Base-by-base conservation (phyloP, 495 filamentous ascomycete species). In the Podospora bellae-mahoneyi region DNA sequence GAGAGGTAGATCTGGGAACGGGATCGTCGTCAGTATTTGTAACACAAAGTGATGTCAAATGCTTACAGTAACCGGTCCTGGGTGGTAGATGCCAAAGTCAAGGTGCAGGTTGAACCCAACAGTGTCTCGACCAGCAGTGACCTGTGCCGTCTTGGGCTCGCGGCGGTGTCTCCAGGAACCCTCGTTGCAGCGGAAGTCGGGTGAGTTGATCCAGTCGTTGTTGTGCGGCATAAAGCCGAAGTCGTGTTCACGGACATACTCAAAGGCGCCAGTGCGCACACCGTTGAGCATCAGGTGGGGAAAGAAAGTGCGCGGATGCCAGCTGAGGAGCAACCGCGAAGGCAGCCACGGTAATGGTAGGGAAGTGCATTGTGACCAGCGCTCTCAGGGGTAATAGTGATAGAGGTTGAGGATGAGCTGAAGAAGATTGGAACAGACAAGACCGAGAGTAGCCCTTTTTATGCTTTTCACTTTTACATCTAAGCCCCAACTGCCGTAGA, bases 191-290 rank as follows among this genome's bases (percentile, higher is more conserved):
- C 69, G 69, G 60, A 71, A 69, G 3, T 82, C 79, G 4, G 75
- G 76, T 56, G 77, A 75, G 64, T 75, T 73, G 65, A 80, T 78
- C 62, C 77, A 78, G 60, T 79, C 77, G 63, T 78, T 79, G 67
- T 75, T 72, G 60, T 68, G 66, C 28, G 77, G 62, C 73, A 75
- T 80, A 66, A 84, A 78, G n/a, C 82, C 80, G 54, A 80, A 76
- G 61, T 76, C 81, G 59, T 77, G 68, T 64, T 72, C 69, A n/a
- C 69, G 69, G 53, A 71, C 66, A 56, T 68, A 71, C 60, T 71
- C 69, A 34, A 55, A 65, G 30, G 65, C 71, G 10, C 78, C 79
- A 1, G 82, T 78, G 56, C 73, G 72, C 19, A 82, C 80, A 16
- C 75, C 75, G 63, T 77, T 71, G 54, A 69, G 66, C 66, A 71